phyloP scores from a whole-genome alignment of 352 stramenopile genomes.

The Phytophthora kernoviae region DNA sequence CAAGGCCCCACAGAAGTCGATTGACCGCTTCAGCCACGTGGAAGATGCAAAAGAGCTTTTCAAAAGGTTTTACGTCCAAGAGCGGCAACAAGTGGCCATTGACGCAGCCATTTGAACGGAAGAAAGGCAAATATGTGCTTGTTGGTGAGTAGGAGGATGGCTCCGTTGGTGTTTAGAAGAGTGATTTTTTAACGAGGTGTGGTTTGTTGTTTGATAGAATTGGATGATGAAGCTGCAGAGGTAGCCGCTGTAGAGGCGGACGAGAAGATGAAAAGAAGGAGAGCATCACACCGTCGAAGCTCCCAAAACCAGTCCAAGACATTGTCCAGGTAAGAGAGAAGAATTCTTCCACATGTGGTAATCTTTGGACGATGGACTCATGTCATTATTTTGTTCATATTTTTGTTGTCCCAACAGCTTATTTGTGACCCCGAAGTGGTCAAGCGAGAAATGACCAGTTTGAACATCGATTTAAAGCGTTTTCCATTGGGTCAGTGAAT shows the following conservation, averaged over 20 bases:
- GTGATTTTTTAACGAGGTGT: neutral
- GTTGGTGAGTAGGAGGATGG: constrained; percentile 44
- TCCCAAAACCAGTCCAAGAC: constrained; percentile 41
- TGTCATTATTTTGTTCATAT: neutral
- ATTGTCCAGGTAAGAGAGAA: constrained; percentile 35
- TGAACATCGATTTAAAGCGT: constrained; percentile 62
- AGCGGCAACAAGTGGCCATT: constrained; percentile 72
- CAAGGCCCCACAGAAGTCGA: constrained; percentile 46
- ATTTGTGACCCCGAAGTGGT: constrained; percentile 61
- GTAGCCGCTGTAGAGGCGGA: constrained; percentile 19
- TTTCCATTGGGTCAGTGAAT: constrained; percentile 44
- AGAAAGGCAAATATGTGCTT: constrained; percentile 66
- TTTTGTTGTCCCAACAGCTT: constrained; percentile 28
- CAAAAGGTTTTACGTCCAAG: constrained; percentile 57
- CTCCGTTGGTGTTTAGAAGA: neutral
- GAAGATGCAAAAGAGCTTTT: constrained; percentile 46
- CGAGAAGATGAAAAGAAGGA: constrained; percentile 34
- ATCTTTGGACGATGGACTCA: neutral
- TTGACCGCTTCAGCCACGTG: constrained; percentile 16
- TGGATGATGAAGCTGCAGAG: constrained; percentile 44
- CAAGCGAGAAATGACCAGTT: constrained; percentile 44
- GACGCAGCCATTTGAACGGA: constrained; percentile 41
- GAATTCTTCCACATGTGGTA: neutral
- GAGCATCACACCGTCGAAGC: constrained; percentile 26
- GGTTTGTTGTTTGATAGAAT: constrained; percentile 22